Evolutionary conservation across 768 basidiomycete species (phyloP).

Genomic region (Agrocybe pediades): DNA sequence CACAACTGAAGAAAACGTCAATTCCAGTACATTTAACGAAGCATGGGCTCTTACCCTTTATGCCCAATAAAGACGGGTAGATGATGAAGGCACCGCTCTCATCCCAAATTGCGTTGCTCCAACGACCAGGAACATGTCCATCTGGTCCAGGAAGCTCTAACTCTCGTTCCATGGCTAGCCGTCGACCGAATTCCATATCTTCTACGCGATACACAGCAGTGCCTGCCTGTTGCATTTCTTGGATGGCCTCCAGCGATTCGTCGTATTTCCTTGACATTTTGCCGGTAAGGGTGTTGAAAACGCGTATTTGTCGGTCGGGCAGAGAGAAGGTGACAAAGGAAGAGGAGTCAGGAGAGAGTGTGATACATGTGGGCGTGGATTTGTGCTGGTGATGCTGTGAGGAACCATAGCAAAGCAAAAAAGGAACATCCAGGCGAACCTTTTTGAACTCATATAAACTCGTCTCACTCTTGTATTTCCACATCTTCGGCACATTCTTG

Average conservation of each 20-base stretch:
- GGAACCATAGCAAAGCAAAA: not conserved
- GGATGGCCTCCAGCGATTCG: conserved; percentile 88
- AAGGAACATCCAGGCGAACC: conserved; percentile 31
- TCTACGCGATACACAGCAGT: conserved; percentile 91
- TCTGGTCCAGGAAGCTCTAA: conserved; percentile 82
- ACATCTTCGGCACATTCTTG: conserved; percentile 73
- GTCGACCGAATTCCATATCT: conserved; percentile 99
- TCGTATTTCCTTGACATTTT: conserved; percentile 94
- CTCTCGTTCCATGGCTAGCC: conserved; percentile 91
- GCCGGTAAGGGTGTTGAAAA: conserved; percentile 90
- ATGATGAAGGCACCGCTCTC: conserved; percentile 94
- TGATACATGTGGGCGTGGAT: conserved; percentile 88
- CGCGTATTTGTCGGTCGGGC: conserved; percentile 90
- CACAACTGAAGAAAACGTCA: conserved; percentile 59
- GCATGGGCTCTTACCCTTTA: conserved; percentile 69
- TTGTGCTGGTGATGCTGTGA: conserved; percentile 79
- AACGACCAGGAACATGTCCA: conserved; percentile 70
- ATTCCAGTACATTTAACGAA: not conserved
- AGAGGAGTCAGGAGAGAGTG: conserved; percentile 85
- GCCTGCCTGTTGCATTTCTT: conserved; percentile 99
- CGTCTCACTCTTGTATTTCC: conserved; percentile 90
- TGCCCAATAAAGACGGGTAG: conserved; percentile 91
- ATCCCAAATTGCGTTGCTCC: conserved; percentile 95
- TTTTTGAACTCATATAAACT: conserved; percentile 99
- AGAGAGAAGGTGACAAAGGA: conserved; percentile 93